A percentile compares a stretch with the other conserved stretches of the same genome.
Conservation (phyloP, 225 moss, liverwort and hornwort genomes). For the Straminergon stramineum region DNA sequence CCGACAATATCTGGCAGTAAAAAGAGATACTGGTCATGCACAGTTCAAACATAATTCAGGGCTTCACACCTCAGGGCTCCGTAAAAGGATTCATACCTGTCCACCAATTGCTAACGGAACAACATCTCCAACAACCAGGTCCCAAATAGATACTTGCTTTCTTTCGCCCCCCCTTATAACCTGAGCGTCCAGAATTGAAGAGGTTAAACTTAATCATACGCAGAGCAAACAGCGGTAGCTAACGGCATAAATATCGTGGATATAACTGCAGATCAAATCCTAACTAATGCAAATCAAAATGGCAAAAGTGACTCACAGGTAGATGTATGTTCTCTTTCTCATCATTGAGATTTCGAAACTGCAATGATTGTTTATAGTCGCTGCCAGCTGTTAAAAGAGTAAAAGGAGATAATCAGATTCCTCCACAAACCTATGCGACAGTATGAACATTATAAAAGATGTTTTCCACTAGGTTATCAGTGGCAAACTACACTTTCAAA, state of each 20-base stretch:
- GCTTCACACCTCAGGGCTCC: neutral
- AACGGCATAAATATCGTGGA: neutral
- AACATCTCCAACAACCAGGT: slow-evolving; percentile 83
- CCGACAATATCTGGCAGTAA: neutral
- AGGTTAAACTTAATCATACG: neutral
- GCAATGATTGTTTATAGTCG: slow-evolving; percentile 88
- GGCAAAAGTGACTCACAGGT: slow-evolving; percentile 30
- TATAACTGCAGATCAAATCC: neutral
- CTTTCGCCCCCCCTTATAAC: slow-evolving; percentile 81
- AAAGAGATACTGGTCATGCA: neutral
- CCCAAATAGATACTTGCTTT: slow-evolving; percentile 69
- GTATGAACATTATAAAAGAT: neutral
- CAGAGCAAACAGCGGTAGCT: neutral
- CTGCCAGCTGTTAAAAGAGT: slow-evolving; percentile 25
- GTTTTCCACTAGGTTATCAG: neutral
- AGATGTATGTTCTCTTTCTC: slow-evolving; percentile 77
- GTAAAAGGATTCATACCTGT: slow-evolving; percentile 33
- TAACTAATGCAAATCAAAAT: neutral
- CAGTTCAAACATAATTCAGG: neutral
- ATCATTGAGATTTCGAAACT: slow-evolving; percentile 73
- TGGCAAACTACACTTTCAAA: neutral
- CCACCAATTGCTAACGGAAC: slow-evolving; percentile 64
- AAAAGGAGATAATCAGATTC: neutral
- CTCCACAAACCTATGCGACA: neutral
- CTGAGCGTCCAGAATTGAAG: slow-evolving; percentile 17